Conservation (phyloP, 1,284 basidiomycete genomes). For the Ustilago crameri region DNA sequence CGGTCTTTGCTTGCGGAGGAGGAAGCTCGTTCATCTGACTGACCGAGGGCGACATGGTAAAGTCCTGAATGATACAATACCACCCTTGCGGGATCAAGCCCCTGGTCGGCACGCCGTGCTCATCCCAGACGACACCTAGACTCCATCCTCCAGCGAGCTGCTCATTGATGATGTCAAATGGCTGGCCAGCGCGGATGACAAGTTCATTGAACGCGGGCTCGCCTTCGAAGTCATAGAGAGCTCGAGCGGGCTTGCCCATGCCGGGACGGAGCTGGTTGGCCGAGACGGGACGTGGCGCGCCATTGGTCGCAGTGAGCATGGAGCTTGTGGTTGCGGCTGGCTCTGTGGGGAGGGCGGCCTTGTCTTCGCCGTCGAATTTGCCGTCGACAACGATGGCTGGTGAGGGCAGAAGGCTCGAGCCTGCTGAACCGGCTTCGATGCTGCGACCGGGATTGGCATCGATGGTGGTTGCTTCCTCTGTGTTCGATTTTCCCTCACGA, state of each 20-base stretch:
- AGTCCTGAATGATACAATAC: constrained; percentile 57
- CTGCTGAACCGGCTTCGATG: neutral
- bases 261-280: constrained; percentile 25
- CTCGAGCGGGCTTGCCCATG: constrained; percentile 50
- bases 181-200: constrained; percentile 44
- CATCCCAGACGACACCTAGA: constrained; percentile 46
- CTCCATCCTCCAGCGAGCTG: constrained; percentile 59
- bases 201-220: constrained; percentile 60
- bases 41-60: constrained; percentile 37
- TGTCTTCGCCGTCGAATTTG: constrained; percentile 1
- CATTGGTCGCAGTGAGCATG: neutral
- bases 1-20: neutral
- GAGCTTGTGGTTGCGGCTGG: neutral
- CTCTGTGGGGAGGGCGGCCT: neutral
- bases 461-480: constrained; percentile 10
- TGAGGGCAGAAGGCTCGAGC: constrained; percentile 3
- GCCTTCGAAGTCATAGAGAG: constrained; percentile 57
- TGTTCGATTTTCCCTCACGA: too few species aligned
- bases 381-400: constrained; percentile 18
- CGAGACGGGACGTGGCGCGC: constrained; percentile 12
- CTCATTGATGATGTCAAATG: constrained; percentile 57
- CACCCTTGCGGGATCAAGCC: constrained; percentile 58
- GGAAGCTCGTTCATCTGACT: constrained; percentile 11
- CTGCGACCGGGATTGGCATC: constrained; percentile 13
- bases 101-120: constrained; percentile 30